Percentiles rank a stretch among this genome's conserved stretches.
These are phyloP conservation scores for Aureobasidium sp. DNA, from an alignment of 2,329 filamentous ascomycete genomes.

Conservation along the genomic window DNA sequence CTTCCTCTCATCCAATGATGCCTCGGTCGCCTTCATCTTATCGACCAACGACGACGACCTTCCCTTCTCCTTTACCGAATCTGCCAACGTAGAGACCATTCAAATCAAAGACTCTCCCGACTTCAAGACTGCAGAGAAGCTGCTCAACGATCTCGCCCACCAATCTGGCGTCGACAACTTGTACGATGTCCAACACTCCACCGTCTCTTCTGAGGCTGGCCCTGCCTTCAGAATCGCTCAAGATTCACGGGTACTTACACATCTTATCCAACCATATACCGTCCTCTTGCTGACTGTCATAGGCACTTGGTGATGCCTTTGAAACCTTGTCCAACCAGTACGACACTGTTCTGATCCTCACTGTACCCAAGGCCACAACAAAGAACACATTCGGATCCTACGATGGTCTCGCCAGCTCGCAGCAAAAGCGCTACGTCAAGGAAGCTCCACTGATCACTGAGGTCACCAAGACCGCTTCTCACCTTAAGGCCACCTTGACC, in stretches of 20 bases:
- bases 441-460: constrained; percentile 17
- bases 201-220: constrained; percentile 3
- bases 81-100: not conserved
- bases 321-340: not conserved
- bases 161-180: constrained; percentile 18
- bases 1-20: constrained; percentile 26
- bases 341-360: constrained; percentile 18
- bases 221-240: constrained; percentile 1
- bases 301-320: not conserved
- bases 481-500: constrained; percentile 8
- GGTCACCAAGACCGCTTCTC: constrained; percentile 8
- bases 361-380: constrained; percentile 14
- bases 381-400: constrained; percentile 24
- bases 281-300: not conserved
- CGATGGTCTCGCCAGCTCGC: constrained; percentile 18
- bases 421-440: constrained; percentile 18
- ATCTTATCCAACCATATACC: not conserved
- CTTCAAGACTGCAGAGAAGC: constrained; percentile 16
- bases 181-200: not conserved
- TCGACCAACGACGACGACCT: not conserved
- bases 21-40: constrained; percentile 19
- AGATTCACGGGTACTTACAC: not conserved
- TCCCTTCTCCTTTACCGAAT: not conserved
- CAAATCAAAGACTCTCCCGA: constrained; percentile 14
- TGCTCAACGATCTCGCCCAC: constrained; percentile 23